A percentile compares a stretch with the other conserved stretches of the same genome.
These are phyloP conservation scores for Ophiostoma australiae DNA, from an alignment of 2,329 filamentous ascomycete genomes.

Conservation along the genomic window DNA sequence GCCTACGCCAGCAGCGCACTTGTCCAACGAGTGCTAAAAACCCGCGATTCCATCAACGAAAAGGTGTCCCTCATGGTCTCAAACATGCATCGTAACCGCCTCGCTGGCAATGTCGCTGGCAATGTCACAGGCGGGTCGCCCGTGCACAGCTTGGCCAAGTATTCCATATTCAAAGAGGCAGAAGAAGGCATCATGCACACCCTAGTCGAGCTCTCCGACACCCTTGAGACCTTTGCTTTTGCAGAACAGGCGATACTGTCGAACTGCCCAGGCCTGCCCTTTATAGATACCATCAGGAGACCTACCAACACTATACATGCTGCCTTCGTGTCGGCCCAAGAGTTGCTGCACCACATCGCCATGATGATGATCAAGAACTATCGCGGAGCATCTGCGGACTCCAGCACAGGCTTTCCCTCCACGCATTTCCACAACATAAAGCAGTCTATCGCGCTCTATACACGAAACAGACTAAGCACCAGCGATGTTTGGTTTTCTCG, in stretches of 20 bases:
- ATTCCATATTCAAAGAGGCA: neutral
- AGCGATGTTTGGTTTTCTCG: no score
- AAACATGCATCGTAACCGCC: neutral
- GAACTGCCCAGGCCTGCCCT: neutral
- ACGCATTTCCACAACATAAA: neutral
- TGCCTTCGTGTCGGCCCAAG: neutral
- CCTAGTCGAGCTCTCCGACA: neutral
- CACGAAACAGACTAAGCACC: no score
- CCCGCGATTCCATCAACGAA: neutral
- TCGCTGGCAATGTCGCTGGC: neutral
- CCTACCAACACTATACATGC: neutral
- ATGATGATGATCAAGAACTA: neutral
- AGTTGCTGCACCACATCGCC: neutral
- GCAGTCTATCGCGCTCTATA: neutral
- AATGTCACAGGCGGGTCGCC: neutral
- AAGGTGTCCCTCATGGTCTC: neutral
- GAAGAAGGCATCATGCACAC: neutral
- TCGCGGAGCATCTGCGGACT: neutral
- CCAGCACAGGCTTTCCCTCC: neutral
- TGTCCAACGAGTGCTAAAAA: neutral
- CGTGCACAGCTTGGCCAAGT: neutral
- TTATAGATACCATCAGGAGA: neutral
- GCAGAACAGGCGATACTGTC: neutral
- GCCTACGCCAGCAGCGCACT: neutral
- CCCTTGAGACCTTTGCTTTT: conserved; percentile 1